Evolutionary conservation across 345 rosid genomes (phyloP), one percentile per base, ranked within the genome.

Genomic region (Heritiera fomes): DNA sequence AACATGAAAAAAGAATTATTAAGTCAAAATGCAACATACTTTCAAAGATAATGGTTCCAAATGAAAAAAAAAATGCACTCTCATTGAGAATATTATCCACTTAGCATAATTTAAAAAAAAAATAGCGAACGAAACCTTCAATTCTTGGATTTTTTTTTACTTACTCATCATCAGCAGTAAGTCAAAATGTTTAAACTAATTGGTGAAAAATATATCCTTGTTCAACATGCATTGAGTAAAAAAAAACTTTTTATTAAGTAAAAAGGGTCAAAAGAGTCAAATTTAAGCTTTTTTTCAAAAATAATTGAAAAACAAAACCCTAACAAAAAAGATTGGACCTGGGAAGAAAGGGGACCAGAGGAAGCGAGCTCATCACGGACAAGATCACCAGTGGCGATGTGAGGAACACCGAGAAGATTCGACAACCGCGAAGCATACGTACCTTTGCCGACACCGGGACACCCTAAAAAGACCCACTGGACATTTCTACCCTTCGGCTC

Each of bases 401-500:
- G 99, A 63, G 98, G 98, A 60, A 94, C 95, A 32, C 90, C 88
- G 79, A 96, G 89, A 86, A 94, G 89, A 81, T 69, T 69, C 46
- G 99, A 96, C 62, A 96, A 91, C 40, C 93, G 94, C 46, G 99
- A 96, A 47, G 99, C 97, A 46, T 96, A 96, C 1, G 99, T 94
- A 1, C 99, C 99, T 86, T 96, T 96, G 8, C 99, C 99, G 28
- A 96, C 98, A 74, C 99, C 99, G 0, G 99, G 98, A 61, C 98
- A 96, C 70, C 99, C 99, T 2, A 94, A 94, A 77, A 96, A 96
- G 4, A 92, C 98, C 99, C 99, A 96, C 78, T 94, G 98, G 73
- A 86, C 86, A 71, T 86, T 88, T 75, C 88, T 86, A 6, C 85
- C 88, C 84, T 84, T 68, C 12, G 80, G 67, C 9, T 82, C 82